Evolutionary conservation across 2,329 filamentous ascomycete genomes (phyloP).

Genomic region (Rosellinia necatrix): DNA sequence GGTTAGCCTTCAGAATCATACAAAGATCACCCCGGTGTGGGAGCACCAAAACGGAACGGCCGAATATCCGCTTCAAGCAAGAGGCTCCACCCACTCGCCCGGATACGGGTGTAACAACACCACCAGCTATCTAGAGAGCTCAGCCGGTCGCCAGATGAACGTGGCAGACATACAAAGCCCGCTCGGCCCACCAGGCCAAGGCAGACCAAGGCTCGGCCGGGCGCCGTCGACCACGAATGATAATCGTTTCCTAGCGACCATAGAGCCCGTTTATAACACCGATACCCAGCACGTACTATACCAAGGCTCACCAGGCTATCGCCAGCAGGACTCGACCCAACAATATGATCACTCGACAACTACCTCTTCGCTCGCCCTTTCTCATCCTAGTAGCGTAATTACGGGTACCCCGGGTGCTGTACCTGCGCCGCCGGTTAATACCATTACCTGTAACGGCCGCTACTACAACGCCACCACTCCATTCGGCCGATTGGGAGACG

Average conservation of each 20-base stretch:
- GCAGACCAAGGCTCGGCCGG: conserved; percentile 15
- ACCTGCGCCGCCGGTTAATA: conserved; percentile 25
- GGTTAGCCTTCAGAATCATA: conserved; percentile 9
- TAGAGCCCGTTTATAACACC: conserved; percentile 20
- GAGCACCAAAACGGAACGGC: conserved; percentile 15
- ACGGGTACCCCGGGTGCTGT: conserved; percentile 48
- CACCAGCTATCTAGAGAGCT: conserved; percentile 27
- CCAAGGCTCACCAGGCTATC: conserved; percentile 10
- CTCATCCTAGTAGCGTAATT: conserved; percentile 56
- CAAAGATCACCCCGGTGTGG: conserved; percentile 20
- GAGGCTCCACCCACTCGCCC: neutral
- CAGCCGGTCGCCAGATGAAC: conserved; percentile 22
- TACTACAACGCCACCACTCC: conserved; percentile 36
- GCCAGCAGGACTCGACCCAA: conserved; percentile 32
- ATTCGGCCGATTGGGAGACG: conserved; percentile 34
- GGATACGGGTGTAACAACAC: conserved; percentile 3
- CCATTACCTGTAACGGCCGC: conserved; percentile 36
- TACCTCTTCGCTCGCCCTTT: conserved; percentile 47
- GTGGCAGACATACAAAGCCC: conserved; percentile 22
- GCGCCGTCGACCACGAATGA: neutral
- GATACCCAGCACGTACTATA: conserved; percentile 19
- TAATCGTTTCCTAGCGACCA: conserved; percentile 1
- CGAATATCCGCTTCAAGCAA: conserved; percentile 4
- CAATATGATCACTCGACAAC: conserved; percentile 21
- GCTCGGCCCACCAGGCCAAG: conserved; percentile 26